Evolutionary conservation across 176 grass and related monocot genomes (phyloP), one percentile per base, ranked within the genome.

Genomic region (Oryza coarctata): DNA sequence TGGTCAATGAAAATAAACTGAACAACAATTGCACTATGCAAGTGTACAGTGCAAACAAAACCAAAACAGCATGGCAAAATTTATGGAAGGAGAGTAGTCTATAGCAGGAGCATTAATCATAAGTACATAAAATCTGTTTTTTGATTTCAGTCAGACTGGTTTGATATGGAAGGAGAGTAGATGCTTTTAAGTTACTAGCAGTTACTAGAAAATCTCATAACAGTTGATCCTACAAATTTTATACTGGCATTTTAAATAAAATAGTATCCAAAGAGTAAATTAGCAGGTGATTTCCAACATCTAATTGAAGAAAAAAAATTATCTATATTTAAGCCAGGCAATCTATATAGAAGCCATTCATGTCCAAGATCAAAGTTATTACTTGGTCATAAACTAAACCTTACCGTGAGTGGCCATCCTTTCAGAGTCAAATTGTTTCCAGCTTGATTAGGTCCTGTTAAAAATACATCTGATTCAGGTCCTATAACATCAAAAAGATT

Each of bases 361-460:
- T 26, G 65, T 41, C 71, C 31, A 35, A 78, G 40, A 65, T 65
- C 9, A 75, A 50, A 55, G 9, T 61, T 6, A 32, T 36, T 43
- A 36, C 80, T 74, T 69, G 31, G 63, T 68, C 64, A 26, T 71
- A 71, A 88, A 58, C 17, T 74, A 67, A 76, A 82, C 65, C 77
- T 88, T 92, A 99, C 96, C 52, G 93, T 99, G 65, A 99, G 91
- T 77, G 96, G 96, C 96, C 96, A 99, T 70, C 96, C 96, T 95
- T 99, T 99, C 60, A 99, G 84, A 85, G 96, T 95, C 83, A 99
- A 87, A 90, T 92, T 99, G 86, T 89, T 94, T 60, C 89, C 96
- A 82, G 77, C 84, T 70, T 95, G 96, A 99, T 94, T 99, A 64
- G 93, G 77, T 83, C 93, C 96, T 93, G 93, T 89, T 71, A 87